A percentile compares a stretch with the other conserved stretches of the same genome.
Conservation (phyloP, 805 yeast species). For the Saccharomyces eubayanus region DNA sequence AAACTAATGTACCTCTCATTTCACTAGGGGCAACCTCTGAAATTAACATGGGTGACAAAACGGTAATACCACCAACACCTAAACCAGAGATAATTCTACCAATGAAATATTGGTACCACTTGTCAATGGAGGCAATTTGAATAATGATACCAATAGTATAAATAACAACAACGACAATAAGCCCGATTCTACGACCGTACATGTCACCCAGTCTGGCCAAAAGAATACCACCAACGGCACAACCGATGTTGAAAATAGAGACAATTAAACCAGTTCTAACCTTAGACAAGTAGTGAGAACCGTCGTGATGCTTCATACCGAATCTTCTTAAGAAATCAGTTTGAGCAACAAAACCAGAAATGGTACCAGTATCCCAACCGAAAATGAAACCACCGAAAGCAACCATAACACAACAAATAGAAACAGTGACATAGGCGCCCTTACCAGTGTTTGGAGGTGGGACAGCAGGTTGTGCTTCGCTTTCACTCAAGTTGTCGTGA, state of each 20-base stretch:
- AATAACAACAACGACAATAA: constrained; percentile 50
- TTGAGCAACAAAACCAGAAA: constrained; percentile 59
- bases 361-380: constrained; percentile 75
- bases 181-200: constrained; percentile 57
- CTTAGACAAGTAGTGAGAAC: constrained; percentile 18
- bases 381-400: constrained; percentile 74
- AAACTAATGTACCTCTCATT: constrained; percentile 60
- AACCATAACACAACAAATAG: constrained; percentile 34
- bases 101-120: constrained; percentile 62
- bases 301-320: constrained; percentile 16
- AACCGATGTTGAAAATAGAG: constrained; percentile 61
- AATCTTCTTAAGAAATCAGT: constrained; percentile 22
- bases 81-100: constrained; percentile 40
- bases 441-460: constrained; percentile 18
- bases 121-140: constrained; percentile 44
- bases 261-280: constrained; percentile 25
- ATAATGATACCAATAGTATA: constrained; percentile 62
- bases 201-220: constrained; percentile 53
- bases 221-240: constrained; percentile 64
- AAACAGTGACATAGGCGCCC: constrained; percentile 24
- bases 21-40: constrained; percentile 61
- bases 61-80: constrained; percentile 67
- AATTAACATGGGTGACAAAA: constrained; percentile 63
- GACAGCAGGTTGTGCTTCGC: constrained; percentile 4
- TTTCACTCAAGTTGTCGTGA: background rate